A percentile compares a stretch with the other conserved stretches of the same genome.
Evolutionary conservation across 768 basidiomycete genomes (phyloP).

Genomic region (Amanita inopinata): DNA sequence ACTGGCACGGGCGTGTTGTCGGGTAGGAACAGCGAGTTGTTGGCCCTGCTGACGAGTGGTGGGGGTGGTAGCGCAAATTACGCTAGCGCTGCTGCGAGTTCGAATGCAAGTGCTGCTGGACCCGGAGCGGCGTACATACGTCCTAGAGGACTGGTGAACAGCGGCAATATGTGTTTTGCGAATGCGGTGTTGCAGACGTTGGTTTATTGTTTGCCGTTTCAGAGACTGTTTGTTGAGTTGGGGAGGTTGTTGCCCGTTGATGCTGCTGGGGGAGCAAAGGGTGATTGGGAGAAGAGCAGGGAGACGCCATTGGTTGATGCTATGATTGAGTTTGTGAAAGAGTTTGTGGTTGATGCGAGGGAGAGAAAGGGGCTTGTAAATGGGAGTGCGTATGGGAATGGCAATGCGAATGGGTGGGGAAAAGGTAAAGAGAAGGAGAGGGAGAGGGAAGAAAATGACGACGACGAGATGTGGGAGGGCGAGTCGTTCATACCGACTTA

Average conservation of each 20-base stretch:
- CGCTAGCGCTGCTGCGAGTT: slow-evolving; percentile 13
- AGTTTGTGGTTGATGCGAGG: slow-evolving; percentile 43
- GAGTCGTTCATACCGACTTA: slow-evolving; percentile 79
- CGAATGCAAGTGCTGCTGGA: slow-evolving; percentile 12
- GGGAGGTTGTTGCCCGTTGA: slow-evolving; percentile 35
- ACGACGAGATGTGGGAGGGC: slow-evolving; percentile 39
- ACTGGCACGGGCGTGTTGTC: slow-evolving; percentile 14
- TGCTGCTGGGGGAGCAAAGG: slow-evolving; percentile 18
- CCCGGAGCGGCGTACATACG: slow-evolving; percentile 27
- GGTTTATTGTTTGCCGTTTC: slow-evolving; percentile 84
- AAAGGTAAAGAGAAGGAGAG: slow-evolving; percentile 20
- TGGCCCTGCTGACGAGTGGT: slow-evolving; percentile 41
- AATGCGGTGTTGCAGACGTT: slow-evolving; percentile 90
- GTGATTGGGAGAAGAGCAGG: slow-evolving; percentile 19
- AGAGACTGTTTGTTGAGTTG: slow-evolving; percentile 64
- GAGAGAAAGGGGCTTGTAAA: slow-evolving; percentile 13
- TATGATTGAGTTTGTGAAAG: slow-evolving; percentile 64
- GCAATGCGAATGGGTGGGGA: slow-evolving; percentile 13
- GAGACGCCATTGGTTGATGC: slow-evolving; percentile 55
- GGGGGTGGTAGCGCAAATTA: slow-evolving; percentile 11
- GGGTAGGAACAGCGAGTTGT: slow-evolving; percentile 37
- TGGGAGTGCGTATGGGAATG: slow-evolving; percentile 4
- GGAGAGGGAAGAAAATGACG: slow-evolving; percentile 22
- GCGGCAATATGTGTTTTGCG: slow-evolving; percentile 96
- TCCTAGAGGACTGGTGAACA: slow-evolving; percentile 83